Evolutionary conservation across 1,139 yeast genomes (phyloP).

Genomic region (Yamadazyma triangularis): DNA sequence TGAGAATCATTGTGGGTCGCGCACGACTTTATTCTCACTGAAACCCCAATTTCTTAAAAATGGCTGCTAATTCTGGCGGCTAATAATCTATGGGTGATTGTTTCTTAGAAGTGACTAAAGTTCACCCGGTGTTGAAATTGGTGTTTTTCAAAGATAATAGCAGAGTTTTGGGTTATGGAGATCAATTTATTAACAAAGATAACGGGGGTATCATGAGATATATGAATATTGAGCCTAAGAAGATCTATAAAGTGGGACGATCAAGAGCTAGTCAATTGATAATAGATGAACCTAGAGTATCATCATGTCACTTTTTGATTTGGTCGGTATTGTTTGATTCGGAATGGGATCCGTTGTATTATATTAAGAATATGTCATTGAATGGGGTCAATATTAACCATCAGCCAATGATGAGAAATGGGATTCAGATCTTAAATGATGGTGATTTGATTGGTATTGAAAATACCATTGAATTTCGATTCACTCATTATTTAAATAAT

Average conservation of each 20-base stretch:
- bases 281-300: conserved; percentile 18
- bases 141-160: too few relatives aligned
- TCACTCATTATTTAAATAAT: conserved; percentile 8
- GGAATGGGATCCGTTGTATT: conserved; percentile 42
- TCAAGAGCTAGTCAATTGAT: background rate
- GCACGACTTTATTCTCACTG: too few relatives aligned
- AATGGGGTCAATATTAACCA: conserved; percentile 53
- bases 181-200: too few relatives aligned
- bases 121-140: too few relatives aligned
- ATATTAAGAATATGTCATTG: conserved; percentile 48
- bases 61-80: background rate
- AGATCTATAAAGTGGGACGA: background rate
- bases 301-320: conserved; percentile 40
- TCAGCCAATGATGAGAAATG: conserved; percentile 21
- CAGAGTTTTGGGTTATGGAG: too few relatives aligned
- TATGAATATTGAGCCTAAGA: background rate
- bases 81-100: background rate
- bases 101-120: background rate
- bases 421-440: conserved; percentile 35
- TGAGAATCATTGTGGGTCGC: too few relatives aligned
- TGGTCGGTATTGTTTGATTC: conserved; percentile 53
- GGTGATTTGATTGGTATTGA: conserved; percentile 40
- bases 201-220: too few relatives aligned
- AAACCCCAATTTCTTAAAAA: too few relatives aligned
- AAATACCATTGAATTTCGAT: conserved; percentile 19